Conservation (phyloP, 495 filamentous ascomycete genomes). For the Diplogelasinospora grovesii region DNA sequence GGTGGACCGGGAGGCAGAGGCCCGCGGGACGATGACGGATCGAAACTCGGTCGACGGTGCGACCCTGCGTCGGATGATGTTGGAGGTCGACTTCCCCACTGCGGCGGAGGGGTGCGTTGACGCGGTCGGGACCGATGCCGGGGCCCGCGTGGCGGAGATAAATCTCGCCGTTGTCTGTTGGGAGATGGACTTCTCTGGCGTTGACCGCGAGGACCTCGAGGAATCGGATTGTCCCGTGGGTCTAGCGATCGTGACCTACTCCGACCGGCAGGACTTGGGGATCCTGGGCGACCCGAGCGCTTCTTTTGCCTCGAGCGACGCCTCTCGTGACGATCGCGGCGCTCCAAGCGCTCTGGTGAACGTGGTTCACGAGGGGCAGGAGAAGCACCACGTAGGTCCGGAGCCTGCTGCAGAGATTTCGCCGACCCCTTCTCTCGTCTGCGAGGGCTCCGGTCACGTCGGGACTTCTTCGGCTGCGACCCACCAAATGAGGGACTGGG, state of each 20-base stretch:
- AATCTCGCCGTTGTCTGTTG: conserved; percentile 23
- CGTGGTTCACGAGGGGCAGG: conserved; percentile 21
- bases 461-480: conserved; percentile 31
- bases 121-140: conserved; percentile 33
- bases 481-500: conserved; percentile 24
- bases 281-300: conserved; percentile 24
- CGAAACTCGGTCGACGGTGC: conserved; percentile 24
- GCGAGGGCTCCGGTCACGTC: conserved; percentile 24
- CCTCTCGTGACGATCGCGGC: not conserved
- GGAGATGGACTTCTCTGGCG: conserved; percentile 19
- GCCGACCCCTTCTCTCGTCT: conserved; percentile 20
- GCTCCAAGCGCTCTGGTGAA: conserved; percentile 24
- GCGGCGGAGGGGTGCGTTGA: conserved; percentile 16
- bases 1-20: conserved; percentile 25
- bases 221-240: not conserved
- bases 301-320: conserved; percentile 17
- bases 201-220: not conserved
- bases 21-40: conserved; percentile 23
- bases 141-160: conserved; percentile 25
- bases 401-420: conserved; percentile 16
- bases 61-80: conserved; percentile 31
- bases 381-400: conserved; percentile 18
- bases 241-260: conserved; percentile 19
- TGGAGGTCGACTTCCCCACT: conserved; percentile 25
- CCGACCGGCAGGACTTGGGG: conserved; percentile 20